Percentiles rank a stretch among this genome's conserved stretches.
These are phyloP conservation scores for Mucuna pruriens DNA, from an alignment of 306 rosid species.

Conservation along the genomic window DNA sequence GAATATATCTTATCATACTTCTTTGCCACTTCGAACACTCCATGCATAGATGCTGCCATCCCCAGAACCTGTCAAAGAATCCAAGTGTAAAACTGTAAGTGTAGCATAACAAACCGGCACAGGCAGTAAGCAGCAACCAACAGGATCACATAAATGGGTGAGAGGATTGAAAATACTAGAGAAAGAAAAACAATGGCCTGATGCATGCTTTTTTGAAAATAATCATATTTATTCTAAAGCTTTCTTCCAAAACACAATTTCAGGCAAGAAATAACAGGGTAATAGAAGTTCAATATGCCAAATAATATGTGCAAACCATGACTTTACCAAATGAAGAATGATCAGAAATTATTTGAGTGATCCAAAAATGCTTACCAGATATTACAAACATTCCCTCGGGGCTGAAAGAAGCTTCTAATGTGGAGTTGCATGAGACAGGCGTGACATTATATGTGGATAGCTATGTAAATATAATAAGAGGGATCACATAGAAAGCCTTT, in stretches of 20 bases:
- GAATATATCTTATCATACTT: constrained; percentile 52
- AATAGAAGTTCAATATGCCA: neutral
- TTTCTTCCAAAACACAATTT: constrained; percentile 19
- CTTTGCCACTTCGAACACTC: constrained; percentile 89
- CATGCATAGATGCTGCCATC: constrained; percentile 91
- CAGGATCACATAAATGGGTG: neutral
- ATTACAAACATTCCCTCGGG: constrained; percentile 96
- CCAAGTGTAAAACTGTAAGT: constrained; percentile 26
- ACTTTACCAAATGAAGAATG: constrained; percentile 9
- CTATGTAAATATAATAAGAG: constrained; percentile 47
- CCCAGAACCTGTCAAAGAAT: constrained; percentile 76
- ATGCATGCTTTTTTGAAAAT: neutral
- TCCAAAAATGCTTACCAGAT: constrained; percentile 59
- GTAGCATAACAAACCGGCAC: constrained; percentile 30
- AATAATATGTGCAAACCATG: neutral
- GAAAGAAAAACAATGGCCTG: neutral
- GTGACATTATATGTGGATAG: constrained; percentile 77
- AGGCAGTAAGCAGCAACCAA: constrained; percentile 27
- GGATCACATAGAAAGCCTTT: constrained; percentile 23
- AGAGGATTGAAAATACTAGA: constrained; percentile 12
- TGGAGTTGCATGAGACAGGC: constrained; percentile 78
- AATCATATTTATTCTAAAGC: neutral
- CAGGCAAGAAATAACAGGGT: neutral
- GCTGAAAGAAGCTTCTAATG: constrained; percentile 96
- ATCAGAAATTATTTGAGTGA: constrained; percentile 14